A percentile compares a stretch with the other conserved stretches of the same genome.
phyloP scores from a whole-genome alignment of 352 stramenopile species.

The Pythium rhizo-oryzae region DNA sequence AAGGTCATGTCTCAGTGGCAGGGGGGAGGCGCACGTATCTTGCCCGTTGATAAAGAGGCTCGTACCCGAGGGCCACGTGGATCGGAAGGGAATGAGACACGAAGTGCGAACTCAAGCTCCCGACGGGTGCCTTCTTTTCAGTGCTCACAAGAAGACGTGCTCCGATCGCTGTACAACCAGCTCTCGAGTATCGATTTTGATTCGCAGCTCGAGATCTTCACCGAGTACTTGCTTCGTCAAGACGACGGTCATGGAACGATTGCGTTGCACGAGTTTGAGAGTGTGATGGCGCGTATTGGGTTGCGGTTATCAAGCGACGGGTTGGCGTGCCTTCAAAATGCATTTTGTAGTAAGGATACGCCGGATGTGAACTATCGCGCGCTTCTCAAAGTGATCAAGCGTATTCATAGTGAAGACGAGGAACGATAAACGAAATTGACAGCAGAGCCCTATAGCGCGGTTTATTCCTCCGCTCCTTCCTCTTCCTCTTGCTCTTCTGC shows the following conservation, averaged over 20 bases:
- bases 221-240: constrained; percentile 53
- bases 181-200: constrained; percentile 72
- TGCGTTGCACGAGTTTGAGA: constrained; percentile 39
- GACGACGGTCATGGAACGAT: constrained; percentile 38
- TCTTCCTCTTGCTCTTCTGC: constrained; percentile 29
- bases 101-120: not conserved
- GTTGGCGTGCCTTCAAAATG: constrained; percentile 36
- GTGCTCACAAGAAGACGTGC: constrained; percentile 33
- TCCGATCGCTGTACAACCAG: constrained; percentile 61
- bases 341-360: constrained; percentile 26
- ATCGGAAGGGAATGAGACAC: not conserved
- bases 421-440: not conserved
- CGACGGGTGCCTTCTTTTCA: not conserved
- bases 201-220: constrained; percentile 63
- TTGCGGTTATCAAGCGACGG: constrained; percentile 50
- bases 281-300: constrained; percentile 56
- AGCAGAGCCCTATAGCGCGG: not conserved
- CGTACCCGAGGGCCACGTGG: not conserved
- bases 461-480: constrained; percentile 20
- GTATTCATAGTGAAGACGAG: constrained; percentile 25
- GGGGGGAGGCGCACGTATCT: too few species aligned
- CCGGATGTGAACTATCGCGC: constrained; percentile 19
- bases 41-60: not conserved
- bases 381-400: constrained; percentile 14
- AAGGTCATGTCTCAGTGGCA: constrained; percentile 71